Conservation (phyloP, 2,329 filamentous ascomycete species). For the Trichoderma sp. region DNA sequence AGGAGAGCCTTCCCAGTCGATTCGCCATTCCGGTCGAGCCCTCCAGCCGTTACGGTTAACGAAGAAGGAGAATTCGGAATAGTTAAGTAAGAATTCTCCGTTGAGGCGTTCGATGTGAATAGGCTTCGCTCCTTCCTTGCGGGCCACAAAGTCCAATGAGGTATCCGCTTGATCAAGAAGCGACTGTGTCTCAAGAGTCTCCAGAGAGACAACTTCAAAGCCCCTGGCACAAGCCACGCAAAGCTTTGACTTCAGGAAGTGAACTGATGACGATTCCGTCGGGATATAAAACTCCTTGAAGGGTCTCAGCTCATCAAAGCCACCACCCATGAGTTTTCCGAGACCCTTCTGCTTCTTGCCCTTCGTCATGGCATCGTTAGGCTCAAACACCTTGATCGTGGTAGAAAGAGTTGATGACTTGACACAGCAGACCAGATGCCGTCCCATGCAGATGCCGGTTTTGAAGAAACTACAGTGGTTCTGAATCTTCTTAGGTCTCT, state of each 20-base stretch:
- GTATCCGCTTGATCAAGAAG: constrained; percentile 97
- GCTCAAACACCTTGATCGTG: constrained; percentile 99
- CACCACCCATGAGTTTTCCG: constrained; percentile 89
- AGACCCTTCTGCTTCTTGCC: constrained; percentile 95
- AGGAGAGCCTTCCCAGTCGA: constrained; percentile 95
- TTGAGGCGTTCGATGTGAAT: constrained; percentile 98
- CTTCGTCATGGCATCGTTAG: constrained; percentile 90
- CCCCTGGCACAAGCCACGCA: constrained; percentile 95
- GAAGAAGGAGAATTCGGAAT: constrained; percentile 98
- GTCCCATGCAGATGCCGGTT: constrained; percentile 88
- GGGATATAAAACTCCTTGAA: constrained; percentile 99
- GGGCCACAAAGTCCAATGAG: constrained; percentile 92
- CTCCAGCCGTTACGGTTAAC: constrained; percentile 99
- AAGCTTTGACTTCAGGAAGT: constrained; percentile 94
- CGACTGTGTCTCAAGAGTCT: constrained; percentile 97
- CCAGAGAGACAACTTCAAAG: constrained; percentile 94
- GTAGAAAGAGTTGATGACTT: constrained; percentile 92
- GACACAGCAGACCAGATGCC: constrained; percentile 94
- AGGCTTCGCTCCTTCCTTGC: constrained; percentile 89
- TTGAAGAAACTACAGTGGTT: constrained; percentile 99
- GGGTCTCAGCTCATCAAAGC: constrained; percentile 91
- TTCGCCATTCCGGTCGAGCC: constrained; percentile 92
- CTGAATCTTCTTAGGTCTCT: constrained; percentile 92
- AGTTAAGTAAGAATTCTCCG: constrained; percentile 96
- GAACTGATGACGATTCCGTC: constrained; percentile 95